Conservation (phyloP, 352 stramenopile species). For the Pythium monospermum region DNA sequence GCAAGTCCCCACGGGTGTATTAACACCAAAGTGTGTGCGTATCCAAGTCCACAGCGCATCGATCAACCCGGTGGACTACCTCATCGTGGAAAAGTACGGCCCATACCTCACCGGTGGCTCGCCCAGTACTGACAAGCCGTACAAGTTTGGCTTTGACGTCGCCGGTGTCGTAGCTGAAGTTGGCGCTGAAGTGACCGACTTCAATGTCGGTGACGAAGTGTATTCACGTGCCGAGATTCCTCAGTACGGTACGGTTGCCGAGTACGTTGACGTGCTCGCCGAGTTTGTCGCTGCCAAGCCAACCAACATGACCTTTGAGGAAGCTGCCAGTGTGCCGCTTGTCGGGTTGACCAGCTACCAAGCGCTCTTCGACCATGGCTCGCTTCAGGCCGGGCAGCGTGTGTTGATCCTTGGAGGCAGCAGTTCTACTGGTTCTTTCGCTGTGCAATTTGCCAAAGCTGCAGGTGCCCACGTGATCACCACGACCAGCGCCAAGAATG, state of each 20-base stretch:
- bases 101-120: constrained; percentile 5
- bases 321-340: constrained; percentile 32
- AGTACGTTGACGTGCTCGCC: constrained; percentile 36
- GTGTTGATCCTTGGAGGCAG: constrained; percentile 44
- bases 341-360: constrained; percentile 36
- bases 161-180: neutral
- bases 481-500: constrained; percentile 33
- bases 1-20: neutral
- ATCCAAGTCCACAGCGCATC: constrained; percentile 6
- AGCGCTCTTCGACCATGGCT: constrained; percentile 25
- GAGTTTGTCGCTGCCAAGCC: constrained; percentile 40
- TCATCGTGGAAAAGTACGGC: neutral
- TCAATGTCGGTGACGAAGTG: constrained; percentile 13
- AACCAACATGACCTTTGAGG: constrained; percentile 31
- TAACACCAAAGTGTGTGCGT: constrained; percentile 9
- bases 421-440: constrained; percentile 32
- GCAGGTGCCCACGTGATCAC: neutral
- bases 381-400: constrained; percentile 33
- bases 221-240: constrained; percentile 20
- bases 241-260: constrained; percentile 24
- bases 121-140: constrained; percentile 4
- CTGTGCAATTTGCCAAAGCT: neutral
- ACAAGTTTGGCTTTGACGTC: neutral
- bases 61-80: constrained; percentile 10
- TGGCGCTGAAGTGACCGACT: neutral